Evolutionary conservation across 768 basidiomycete genomes (phyloP), one percentile per base, ranked within the genome.

Genomic region (Boletus rubescentipes): DNA sequence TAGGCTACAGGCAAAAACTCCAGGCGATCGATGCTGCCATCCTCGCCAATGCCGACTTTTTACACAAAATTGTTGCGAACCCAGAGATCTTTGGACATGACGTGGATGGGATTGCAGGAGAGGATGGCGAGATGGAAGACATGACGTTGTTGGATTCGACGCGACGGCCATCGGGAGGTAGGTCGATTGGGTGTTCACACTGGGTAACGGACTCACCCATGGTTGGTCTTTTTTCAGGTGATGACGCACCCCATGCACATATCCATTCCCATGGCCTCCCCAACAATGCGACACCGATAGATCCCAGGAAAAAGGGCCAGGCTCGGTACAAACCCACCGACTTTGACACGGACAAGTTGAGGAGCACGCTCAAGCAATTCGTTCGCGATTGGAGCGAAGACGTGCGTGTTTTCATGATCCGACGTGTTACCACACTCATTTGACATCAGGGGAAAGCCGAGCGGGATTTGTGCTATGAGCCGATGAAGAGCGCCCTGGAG

Each of bases 301-400:
- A 26, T 26, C 26, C 26, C 6, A 26, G 26, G 26, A 26, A 26
- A 26, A 26, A 26, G 26, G 26, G 26, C 3, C 26, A 26, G 26
- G 26, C 26, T 26, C 26, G 26, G 45, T 79, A 78, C 59, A 77
- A 73, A 53, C 80, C 85, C 1, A 83, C 80, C 0, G 89, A 91
- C 35, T 81, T 81, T 55, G 89, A 93, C 61, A 89, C 90, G 84
- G 93, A 97, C 67, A 95, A 96, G 66, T 75, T 98, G 37, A 75
- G 93, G 53, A 94, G 92, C 64, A 96, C 94, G 0, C 71, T 98
- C 36, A 92, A 96, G 65, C 93, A 96, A 62, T 87, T 96, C 47
- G 93, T 93, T 10, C 80, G 94, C 12, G 94, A 98, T 65, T 98
- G 95, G 94, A 91, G 89, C 55, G 80, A 77, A 58, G 87, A 92